These are phyloP conservation scores for Candida methanosorbosa DNA, from an alignment of 805 yeast species.

Conservation along the genomic window DNA sequence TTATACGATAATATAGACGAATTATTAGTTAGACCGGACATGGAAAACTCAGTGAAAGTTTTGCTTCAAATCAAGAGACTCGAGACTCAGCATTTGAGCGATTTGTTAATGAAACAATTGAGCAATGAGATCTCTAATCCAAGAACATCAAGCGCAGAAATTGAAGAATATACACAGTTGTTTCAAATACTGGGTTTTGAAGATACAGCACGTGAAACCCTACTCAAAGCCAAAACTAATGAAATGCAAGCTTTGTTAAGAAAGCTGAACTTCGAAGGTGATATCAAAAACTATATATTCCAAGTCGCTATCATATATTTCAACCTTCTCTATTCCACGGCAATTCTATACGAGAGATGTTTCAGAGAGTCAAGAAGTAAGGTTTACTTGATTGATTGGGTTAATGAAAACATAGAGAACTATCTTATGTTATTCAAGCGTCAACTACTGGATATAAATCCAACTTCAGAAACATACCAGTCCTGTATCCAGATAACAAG, in stretches of 20 bases:
- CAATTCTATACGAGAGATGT: constrained; percentile 41
- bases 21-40: not conserved
- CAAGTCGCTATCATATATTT: constrained; percentile 58
- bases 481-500: constrained; percentile 46
- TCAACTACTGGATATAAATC: constrained; percentile 57
- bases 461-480: constrained; percentile 41
- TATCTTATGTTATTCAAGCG: constrained; percentile 55
- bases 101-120: constrained; percentile 11
- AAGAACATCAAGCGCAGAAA: constrained; percentile 8
- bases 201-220: constrained; percentile 39
- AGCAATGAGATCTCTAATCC: constrained; percentile 15
- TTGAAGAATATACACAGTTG: constrained; percentile 17
- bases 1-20: constrained; percentile 13
- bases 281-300: constrained; percentile 41
- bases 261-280: constrained; percentile 48
- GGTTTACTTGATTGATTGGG: constrained; percentile 60
- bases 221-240: constrained; percentile 38
- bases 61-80: constrained; percentile 9
- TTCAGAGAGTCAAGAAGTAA: constrained; percentile 24
- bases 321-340: constrained; percentile 51
- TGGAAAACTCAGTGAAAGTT: constrained; percentile 4
- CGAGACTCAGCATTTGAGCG: constrained; percentile 16
- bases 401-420: constrained; percentile 50
- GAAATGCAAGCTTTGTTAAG: constrained; percentile 39
- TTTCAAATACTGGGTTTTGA: constrained; percentile 31